Conservation (phyloP, 2,329 filamentous ascomycete species). For the Epichloe coenophiala region DNA sequence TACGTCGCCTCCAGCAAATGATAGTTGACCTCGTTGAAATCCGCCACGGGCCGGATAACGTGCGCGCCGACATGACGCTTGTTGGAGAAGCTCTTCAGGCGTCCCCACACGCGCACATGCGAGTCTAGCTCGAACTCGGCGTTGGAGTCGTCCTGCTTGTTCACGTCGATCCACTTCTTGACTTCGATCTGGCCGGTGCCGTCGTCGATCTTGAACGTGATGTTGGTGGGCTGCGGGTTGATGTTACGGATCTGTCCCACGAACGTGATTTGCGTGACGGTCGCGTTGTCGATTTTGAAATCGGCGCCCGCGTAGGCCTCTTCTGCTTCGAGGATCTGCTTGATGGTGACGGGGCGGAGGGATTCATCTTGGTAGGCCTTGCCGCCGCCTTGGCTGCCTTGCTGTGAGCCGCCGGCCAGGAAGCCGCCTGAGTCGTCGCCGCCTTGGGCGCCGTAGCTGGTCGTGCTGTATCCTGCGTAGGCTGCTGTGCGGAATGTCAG, state of each 20-base stretch:
- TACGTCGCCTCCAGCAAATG: conserved; percentile 84
- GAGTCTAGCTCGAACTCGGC: conserved; percentile 54
- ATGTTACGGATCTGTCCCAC: conserved; percentile 85
- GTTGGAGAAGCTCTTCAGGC: conserved; percentile 70
- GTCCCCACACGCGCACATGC: conserved; percentile 77
- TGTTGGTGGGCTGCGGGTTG: conserved; percentile 75
- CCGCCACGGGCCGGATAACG: conserved; percentile 63
- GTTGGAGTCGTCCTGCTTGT: conserved; percentile 34
- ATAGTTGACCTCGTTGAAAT: conserved; percentile 88
- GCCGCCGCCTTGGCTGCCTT: conserved; percentile 38
- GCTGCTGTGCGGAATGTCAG: conserved; percentile 24
- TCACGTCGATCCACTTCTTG: conserved; percentile 69
- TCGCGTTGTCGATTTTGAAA: conserved; percentile 69
- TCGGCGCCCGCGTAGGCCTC: conserved; percentile 59
- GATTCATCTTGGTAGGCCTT: conserved; percentile 66
- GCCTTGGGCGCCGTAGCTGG: conserved; percentile 38
- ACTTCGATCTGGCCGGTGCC: conserved; percentile 87
- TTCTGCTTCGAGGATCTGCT: conserved; percentile 76
- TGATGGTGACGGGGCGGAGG: conserved; percentile 86
- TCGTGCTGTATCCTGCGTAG: conserved; percentile 34
- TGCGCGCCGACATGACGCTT: conserved; percentile 72
- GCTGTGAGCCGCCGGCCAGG: conserved; percentile 45
- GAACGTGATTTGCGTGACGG: conserved; percentile 62
- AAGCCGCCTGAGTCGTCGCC: conserved; percentile 51
- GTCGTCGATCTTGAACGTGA: conserved; percentile 88